Evolutionary conservation across 208 protist genomes (phyloP).

Genomic region (Angomonas desouzai): DNA sequence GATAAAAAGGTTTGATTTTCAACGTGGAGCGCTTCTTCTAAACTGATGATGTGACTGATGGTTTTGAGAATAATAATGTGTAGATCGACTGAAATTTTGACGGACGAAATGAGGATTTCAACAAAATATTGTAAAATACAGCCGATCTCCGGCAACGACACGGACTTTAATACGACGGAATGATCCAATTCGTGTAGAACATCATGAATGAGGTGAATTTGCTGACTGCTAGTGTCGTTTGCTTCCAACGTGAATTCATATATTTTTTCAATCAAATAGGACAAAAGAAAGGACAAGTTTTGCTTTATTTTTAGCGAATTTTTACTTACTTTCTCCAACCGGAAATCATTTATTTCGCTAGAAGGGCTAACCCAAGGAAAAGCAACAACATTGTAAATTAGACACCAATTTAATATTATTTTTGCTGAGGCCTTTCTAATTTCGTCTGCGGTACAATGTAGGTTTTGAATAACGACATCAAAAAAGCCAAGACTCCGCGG

Average conservation of each 20-base stretch:
- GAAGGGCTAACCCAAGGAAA: neutral
- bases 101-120: neutral
- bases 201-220: neutral
- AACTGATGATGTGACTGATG: neutral
- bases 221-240: neutral
- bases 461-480: neutral
- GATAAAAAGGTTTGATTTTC: neutral
- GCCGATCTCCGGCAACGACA: neutral
- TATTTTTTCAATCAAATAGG: neutral
- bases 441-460: neutral
- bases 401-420: conserved; percentile 9
- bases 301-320: neutral
- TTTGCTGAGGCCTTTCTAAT: neutral
- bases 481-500: neutral
- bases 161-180: neutral
- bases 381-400: neutral
- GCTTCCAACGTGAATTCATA: neutral
- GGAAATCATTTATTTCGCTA: neutral
- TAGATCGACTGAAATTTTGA: neutral
- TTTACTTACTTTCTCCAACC: neutral
- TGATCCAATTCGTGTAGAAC: neutral
- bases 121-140: neutral
- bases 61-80: neutral
- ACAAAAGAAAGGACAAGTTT: neutral
- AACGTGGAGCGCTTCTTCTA: neutral